Percentiles rank a stretch among this genome's conserved stretches.
Conservation (phyloP, 208 protist genomes). For the Wallacemonas rigidus region DNA sequence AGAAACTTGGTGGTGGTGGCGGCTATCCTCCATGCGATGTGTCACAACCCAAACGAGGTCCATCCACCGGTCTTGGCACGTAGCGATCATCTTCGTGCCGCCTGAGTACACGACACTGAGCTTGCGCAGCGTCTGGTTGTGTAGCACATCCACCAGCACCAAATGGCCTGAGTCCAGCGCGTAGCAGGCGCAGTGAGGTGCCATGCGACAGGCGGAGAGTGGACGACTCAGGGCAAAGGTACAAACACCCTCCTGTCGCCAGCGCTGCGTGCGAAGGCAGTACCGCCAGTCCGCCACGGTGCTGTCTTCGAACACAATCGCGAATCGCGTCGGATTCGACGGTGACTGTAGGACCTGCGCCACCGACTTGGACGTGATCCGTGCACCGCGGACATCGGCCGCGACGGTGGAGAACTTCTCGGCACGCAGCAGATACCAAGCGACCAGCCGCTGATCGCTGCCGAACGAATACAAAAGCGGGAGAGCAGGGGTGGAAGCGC, state of each 20-base stretch:
- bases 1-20: constrained; percentile 78
- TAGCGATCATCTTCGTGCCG: constrained; percentile 67
- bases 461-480: constrained; percentile 82
- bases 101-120: constrained; percentile 79
- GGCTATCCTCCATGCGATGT: constrained; percentile 43
- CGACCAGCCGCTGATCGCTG: constrained; percentile 71
- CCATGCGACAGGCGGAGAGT: constrained; percentile 41
- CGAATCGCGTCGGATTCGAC: constrained; percentile 50
- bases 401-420: constrained; percentile 58
- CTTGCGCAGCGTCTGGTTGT: constrained; percentile 51
- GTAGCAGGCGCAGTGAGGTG: constrained; percentile 51
- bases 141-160: constrained; percentile 62
- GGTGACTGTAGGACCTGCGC: constrained; percentile 70
- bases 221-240: constrained; percentile 48
- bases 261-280: constrained; percentile 43
- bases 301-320: constrained; percentile 78
- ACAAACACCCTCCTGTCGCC: constrained; percentile 52
- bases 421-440: constrained; percentile 59
- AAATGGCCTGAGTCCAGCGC: constrained; percentile 72
- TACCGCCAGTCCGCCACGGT: constrained; percentile 75
- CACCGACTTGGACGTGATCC: constrained; percentile 61
- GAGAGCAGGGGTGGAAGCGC: constrained; percentile 11
- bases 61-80: constrained; percentile 61
- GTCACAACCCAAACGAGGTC: constrained; percentile 82
- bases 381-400: constrained; percentile 66